Base-by-base conservation (phyloP, 164 flowering plant species). In the Liquidambar formosana region DNA sequence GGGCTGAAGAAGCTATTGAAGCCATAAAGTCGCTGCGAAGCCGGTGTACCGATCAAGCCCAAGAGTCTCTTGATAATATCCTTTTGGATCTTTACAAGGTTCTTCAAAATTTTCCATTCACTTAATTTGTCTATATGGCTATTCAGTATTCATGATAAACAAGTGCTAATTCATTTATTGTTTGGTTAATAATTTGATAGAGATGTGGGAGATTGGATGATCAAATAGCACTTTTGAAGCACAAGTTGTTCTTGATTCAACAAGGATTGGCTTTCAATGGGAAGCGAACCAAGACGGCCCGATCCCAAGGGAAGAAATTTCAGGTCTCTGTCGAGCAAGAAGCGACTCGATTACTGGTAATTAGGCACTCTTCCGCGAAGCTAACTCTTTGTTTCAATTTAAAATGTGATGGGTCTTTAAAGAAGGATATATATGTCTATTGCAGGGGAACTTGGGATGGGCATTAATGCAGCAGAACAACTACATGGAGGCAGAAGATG, bases 391-490 rank as follows among this genome's bases (percentile, higher is more conserved):
- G 3, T 10, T 56, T 14, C 23, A 5, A 2, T 25, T n/a, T 19
- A 25, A 44, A 44, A 28, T n/a, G 19, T 21, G 54, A 1, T n/a
- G n/a, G n/a, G n/a, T 41, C 18, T n/a, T 8, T 1, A 57, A 5
- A 38, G n/a, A n/a, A n/a, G 23, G 18, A 14, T 26, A 19, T 51
- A 4, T 38, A 15, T 44, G 6, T 43, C 19, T 49, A 33, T 73
- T 83, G 70, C 77, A 95, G 99, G 99, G 99, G 21, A 96, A 96
- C 66, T 82, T 96, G 78, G 99, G 99, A 53, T 96, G 99, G 99
- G 99, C 98, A 43, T 53, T 90, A 64, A 96, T 96, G 99, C 97
- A 93, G 78, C 97, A 89, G 62, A 78, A 80, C 80, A 93, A 92
- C 84, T 92, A 93, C 72, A 54, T 82, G 10, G 97, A 93, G 75